phyloP scores from a whole-genome alignment of 169 alveolate genomes.

The Plasmodium gaboni region DNA sequence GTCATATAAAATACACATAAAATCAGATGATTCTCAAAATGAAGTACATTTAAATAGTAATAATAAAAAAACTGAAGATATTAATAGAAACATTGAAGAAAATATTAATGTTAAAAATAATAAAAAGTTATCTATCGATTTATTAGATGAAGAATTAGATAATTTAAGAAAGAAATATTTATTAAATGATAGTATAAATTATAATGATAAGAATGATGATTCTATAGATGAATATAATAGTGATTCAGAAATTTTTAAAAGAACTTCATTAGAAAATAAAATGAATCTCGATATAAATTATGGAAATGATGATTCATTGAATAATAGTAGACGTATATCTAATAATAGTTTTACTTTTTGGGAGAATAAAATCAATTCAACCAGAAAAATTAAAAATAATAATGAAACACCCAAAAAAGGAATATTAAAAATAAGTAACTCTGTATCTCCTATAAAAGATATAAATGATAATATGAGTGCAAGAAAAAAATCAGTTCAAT shows the following conservation, averaged over 20 bases:
- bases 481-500: conserved; percentile 65
- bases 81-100: background rate
- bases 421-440: conserved; percentile 49
- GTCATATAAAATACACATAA: too few relatives aligned
- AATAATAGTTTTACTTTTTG: conserved; percentile 21
- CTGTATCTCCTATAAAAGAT: conserved; percentile 45
- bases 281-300: conserved; percentile 22
- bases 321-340: conserved; percentile 31
- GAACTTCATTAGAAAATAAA: conserved; percentile 16
- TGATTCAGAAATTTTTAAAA: conserved; percentile 48
- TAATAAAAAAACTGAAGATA: background rate
- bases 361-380: conserved; percentile 45
- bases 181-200: conserved; percentile 1
- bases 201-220: background rate
- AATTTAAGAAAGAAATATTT: conserved; percentile 5
- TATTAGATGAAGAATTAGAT: conserved; percentile 21
- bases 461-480: conserved; percentile 46
- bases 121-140: conserved; percentile 23
- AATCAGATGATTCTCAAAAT: too few relatives aligned
- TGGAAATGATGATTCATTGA: conserved; percentile 65
- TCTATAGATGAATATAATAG: conserved; percentile 35
- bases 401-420: conserved; percentile 73
- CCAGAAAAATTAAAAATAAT: conserved; percentile 26
- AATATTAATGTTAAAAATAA: background rate
- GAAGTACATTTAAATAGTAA: background rate